phyloP scores from a whole-genome alignment of 805 yeast genomes.

The Pichia insulana region DNA sequence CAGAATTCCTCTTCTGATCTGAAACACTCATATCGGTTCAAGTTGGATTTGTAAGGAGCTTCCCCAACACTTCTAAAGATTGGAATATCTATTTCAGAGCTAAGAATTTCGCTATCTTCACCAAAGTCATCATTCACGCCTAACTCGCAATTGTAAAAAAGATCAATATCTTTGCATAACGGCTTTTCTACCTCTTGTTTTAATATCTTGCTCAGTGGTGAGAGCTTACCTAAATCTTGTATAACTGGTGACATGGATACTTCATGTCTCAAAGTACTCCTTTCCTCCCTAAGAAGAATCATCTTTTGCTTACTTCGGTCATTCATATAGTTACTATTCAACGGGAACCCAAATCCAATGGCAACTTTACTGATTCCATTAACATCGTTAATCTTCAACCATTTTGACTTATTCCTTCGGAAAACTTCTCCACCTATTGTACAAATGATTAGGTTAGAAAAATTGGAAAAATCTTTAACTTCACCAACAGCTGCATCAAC shows the following conservation, averaged over 20 bases:
- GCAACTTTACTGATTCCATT: constrained; percentile 28
- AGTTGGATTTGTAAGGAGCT: neutral
- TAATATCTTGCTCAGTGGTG: constrained; percentile 30
- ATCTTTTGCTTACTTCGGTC: constrained; percentile 59
- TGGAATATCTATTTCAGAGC: neutral
- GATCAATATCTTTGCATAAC: neutral
- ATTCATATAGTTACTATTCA: neutral
- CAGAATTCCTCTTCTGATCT: constrained; percentile 1
- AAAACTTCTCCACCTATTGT: constrained; percentile 66
- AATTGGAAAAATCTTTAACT: constrained; percentile 43
- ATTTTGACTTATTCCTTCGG: constrained; percentile 19
- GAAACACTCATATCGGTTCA: neutral
- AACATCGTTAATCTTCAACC: constrained; percentile 32
- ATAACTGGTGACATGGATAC: constrained; percentile 38
- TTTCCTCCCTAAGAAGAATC: constrained; percentile 57
- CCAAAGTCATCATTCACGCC: neutral
- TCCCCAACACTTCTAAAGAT: neutral
- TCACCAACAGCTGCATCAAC: constrained; percentile 58
- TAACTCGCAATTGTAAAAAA: neutral
- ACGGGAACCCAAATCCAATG: constrained; percentile 9
- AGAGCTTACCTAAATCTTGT: constrained; percentile 45
- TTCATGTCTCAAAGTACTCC: constrained; percentile 48
- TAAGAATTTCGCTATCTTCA: neutral
- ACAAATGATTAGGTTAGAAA: constrained; percentile 40
- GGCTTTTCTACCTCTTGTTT: neutral